Evolutionary conservation across 2,329 filamentous ascomycete species (phyloP), one percentile per base, ranked within the genome.

Genomic region (Aaosphaeria arxii): DNA sequence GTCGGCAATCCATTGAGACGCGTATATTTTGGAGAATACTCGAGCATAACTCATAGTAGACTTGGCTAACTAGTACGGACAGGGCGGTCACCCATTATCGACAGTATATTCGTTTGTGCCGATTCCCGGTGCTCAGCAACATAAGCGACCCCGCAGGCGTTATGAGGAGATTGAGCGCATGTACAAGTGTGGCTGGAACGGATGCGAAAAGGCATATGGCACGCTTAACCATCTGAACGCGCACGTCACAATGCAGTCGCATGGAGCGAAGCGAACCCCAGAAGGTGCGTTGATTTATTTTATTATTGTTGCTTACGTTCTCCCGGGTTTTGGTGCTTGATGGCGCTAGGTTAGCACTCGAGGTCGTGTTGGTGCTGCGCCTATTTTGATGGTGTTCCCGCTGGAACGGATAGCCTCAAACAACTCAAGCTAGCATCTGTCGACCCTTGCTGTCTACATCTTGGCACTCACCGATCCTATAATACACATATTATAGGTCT

Each of bases 161-260:
- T 99, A 96, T 63, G 94, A 99, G 73, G 94, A 99, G 70, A 99
- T 99, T 61, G 94, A 99, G 77, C 86, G 94, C 67, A 97, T 99
- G 94, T 97, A 99, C 79, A 97, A 97, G 74, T 99, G 94, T 67
- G 94, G 92, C 29, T 97, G 91, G 89, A 92, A 96, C 57, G 91
- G 91, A 6, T 99, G 94, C 67, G 94, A 99, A 73, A 99, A 99
- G 75, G 94, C 94, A 3, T 99, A 99, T 61, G 94, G 94, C 51
- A 99, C 94, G 42, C 75, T 99, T 53, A 99, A 99, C 71, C 94
- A 99, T 70, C 72, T 99, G 59, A 99, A 99, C 67, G 94, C 94
- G 36, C 94, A 99, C 66, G 94, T 99, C 43, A 97, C 94, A 11
- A 97, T 97, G 94, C 94, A 99, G 71, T 94, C 89, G 52, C 94